phyloP scores from a whole-genome alignment of 441 rosid species.

The Arabidopsis hybrid region DNA sequence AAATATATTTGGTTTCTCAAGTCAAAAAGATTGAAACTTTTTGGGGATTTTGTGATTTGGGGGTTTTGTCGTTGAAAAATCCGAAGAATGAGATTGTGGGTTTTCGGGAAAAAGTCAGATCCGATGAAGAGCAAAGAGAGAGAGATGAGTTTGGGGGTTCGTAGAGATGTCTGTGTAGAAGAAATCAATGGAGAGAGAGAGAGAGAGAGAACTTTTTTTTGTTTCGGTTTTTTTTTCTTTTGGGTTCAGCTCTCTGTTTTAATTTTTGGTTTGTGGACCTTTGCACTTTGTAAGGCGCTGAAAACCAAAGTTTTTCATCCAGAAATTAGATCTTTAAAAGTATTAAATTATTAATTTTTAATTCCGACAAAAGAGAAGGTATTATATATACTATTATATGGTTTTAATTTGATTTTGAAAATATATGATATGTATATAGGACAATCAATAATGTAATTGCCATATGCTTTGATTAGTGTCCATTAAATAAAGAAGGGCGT shows the following conservation, averaged over 20 bases:
- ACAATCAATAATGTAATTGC: neutral
- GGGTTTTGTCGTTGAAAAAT: constrained; percentile 33
- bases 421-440: neutral
- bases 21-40: constrained; percentile 35
- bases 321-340: constrained; percentile 22
- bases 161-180: constrained; percentile 52
- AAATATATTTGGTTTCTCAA: neutral
- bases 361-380: constrained; percentile 25
- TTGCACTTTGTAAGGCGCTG: constrained; percentile 40
- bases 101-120: constrained; percentile 58
- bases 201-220: constrained; percentile 28
- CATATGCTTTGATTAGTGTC: constrained; percentile 25
- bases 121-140: constrained; percentile 54
- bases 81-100: constrained; percentile 40
- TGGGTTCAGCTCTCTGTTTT: constrained; percentile 1
- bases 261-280: constrained; percentile 31
- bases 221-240: neutral
- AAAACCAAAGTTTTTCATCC: constrained; percentile 11
- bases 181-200: constrained; percentile 24
- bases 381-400: neutral
- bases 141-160: constrained; percentile 48
- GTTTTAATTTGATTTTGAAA: neutral
- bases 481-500: constrained; percentile 29
- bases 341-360: constrained; percentile 17
- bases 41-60: constrained; percentile 9